Conservation (phyloP, 768 basidiomycete species). For the Mycena filopes region DNA sequence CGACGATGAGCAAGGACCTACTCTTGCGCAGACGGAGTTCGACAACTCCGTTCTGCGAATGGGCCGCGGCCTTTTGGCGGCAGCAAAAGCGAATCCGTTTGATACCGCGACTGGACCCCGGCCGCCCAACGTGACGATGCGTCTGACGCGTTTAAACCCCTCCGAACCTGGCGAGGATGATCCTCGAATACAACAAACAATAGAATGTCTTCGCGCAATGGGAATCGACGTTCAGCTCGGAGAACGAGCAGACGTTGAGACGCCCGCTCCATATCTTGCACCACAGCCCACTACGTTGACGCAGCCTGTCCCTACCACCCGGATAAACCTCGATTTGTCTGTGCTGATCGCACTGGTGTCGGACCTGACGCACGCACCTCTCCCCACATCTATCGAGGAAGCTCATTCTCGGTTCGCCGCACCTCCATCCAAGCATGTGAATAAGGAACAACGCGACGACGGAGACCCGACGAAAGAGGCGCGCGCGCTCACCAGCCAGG, state of each 20-base stretch:
- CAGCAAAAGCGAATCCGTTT: constrained; percentile 68
- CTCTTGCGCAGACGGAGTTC: constrained; percentile 61
- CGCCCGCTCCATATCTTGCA: constrained; percentile 33
- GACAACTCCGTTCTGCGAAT: constrained; percentile 81
- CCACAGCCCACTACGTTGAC: constrained; percentile 27
- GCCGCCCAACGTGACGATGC: constrained; percentile 64
- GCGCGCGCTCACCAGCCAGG: constrained; percentile 76
- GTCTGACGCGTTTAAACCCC: constrained; percentile 77
- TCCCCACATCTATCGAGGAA: constrained; percentile 67
- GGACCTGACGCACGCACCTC: constrained; percentile 78
- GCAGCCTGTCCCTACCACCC: constrained; percentile 59
- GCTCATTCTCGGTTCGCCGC: constrained; percentile 74
- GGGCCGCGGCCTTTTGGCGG: constrained; percentile 73
- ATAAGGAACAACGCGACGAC: constrained; percentile 41
- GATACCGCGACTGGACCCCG: constrained; percentile 44
- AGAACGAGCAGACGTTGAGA: constrained; percentile 50
- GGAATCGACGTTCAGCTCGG: constrained; percentile 77
- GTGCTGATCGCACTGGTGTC: constrained; percentile 86
- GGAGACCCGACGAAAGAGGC: constrained; percentile 64
- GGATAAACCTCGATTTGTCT: constrained; percentile 86
- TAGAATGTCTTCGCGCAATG: constrained; percentile 65
- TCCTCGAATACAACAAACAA: constrained; percentile 69
- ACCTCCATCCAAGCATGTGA: constrained; percentile 59
- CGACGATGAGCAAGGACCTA: constrained; percentile 45
- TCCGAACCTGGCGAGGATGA: constrained; percentile 48